Evolutionary conservation across 176 grass and related monocot species (phyloP), one percentile per base, ranked within the genome.

Genomic region (Oropetium thomaeum): DNA sequence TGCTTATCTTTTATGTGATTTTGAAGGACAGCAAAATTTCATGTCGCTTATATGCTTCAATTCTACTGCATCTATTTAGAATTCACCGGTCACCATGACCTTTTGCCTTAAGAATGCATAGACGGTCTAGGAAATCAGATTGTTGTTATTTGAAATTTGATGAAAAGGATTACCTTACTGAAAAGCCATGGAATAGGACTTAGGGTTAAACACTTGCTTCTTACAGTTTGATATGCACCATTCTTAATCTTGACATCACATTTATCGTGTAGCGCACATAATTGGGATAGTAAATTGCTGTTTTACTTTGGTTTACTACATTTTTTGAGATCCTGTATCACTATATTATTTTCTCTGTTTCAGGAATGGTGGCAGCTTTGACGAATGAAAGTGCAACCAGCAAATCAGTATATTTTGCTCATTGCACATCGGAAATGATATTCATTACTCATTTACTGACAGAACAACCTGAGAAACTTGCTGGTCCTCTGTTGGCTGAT

Each of bases 351-450:
- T 55, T 78, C 58, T 29, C 40, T 83, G n/a, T 58, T 84, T 44
- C 75, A 99, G 96, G 96, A 78, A 99, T 99, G 96, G 91, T 99
- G 71, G 96, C 96, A 65, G 91, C 89, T 84, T 78, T 99, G 73
- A 95, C 96, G 71, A 99, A 99, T 49, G 96, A 99, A 76, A 99
- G 96, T n/a, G 96, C 96, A 57, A 99, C 96, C 76, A 99, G 96
- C 68, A 99, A 99, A 83, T 99, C 96, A 12, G 96, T 99, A 23
- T 99, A 95, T 79, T 99, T 99, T 88, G 82, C 96, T 23, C 96
- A 99, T 71, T 92, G 96, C 84, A 99, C 91, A 31, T 99, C 96
- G 1, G 96, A 99, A 66, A 99, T 99, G 96, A 99, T 99, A 83
- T 99, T 99, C 74, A 92, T 99, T 75, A 99, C 96, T 25, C 96